Evolutionary conservation across 2,329 filamentous ascomycete genomes (phyloP), one percentile per base, ranked within the genome.

Genomic region (Nigrospora osmanthi): DNA sequence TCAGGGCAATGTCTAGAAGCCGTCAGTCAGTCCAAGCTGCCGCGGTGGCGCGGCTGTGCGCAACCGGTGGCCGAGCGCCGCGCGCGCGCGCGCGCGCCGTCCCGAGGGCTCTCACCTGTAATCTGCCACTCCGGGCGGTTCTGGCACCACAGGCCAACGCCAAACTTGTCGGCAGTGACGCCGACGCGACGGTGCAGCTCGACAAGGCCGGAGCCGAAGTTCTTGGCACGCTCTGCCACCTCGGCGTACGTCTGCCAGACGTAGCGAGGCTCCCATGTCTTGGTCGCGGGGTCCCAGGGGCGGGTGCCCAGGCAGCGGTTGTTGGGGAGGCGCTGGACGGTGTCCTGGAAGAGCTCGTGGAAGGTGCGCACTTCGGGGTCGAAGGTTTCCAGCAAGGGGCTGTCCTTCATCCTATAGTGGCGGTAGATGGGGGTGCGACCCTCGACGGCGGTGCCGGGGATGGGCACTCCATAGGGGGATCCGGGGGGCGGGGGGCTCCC

Each of bases 121-220:
- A 95, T 81, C 71, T 94, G 87, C 89, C 88, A 95, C 66, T 95
- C 87, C 0, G 88, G 83, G 48, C 88, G 76, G 66, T 94, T 94
- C 64, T 89, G 85, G 58, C 86, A 87, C 88, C 88, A 95, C 41
- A 95, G 67, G 17, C 88, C 89, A 51, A 94, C 73, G 43, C 84
- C 87, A 60, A 86, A 85, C 59, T 85, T 83, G 40, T 75, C 68
- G 5, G 73, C 78, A 12, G 73, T 75, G 38, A 91, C 73, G 43
- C 87, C 87, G 49, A 80, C 71, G 56, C 80, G 75, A 60, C 84
- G 77, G 65, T 95, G 87, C 53, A 97, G 68, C 65, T 93, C 85
- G 35, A 90, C 83, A 40, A 97, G 66, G 47, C 91, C 93, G 35
- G 84, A 85, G 51, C 93, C 93, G 54, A 96, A 78, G 63, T 93